Conservation (phyloP, 1,139 yeast genomes). For the Blastobotrys illinoisensis region DNA sequence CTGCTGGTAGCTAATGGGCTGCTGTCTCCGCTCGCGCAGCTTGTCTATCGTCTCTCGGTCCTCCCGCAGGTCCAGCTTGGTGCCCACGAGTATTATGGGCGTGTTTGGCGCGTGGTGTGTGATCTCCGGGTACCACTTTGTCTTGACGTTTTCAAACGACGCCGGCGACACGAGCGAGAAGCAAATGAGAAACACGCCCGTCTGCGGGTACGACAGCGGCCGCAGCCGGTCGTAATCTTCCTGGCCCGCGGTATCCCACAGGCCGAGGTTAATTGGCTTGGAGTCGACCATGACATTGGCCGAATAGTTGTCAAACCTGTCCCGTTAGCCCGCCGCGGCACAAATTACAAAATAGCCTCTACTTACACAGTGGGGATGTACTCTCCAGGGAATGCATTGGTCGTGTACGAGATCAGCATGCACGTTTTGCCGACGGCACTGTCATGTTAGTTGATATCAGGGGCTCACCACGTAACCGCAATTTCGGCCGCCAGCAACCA, state of each 20-base stretch:
- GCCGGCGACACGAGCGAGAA: constrained; percentile 81
- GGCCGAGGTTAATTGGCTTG: constrained; percentile 72
- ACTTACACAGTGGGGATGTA: constrained; percentile 80
- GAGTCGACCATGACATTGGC: constrained; percentile 83
- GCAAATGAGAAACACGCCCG: constrained; percentile 83
- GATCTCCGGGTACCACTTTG: constrained; percentile 83
- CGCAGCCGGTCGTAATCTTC: constrained; percentile 87
- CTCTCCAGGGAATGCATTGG: constrained; percentile 91
- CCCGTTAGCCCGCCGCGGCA: background rate
- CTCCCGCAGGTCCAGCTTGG: constrained; percentile 80
- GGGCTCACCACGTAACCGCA: background rate
- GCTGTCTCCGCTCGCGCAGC: constrained; percentile 54
- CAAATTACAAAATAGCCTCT: background rate
- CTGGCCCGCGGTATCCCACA: constrained; percentile 99
- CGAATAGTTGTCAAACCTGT: constrained; percentile 70
- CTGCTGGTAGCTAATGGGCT: constrained; percentile 58
- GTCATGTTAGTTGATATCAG: constrained; percentile 6
- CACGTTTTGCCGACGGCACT: constrained; percentile 94
- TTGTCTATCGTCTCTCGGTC: constrained; percentile 73
- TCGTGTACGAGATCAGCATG: constrained; percentile 80
- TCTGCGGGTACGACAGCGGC: constrained; percentile 88
- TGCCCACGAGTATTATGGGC: constrained; percentile 75
- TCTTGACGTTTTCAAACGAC: constrained; percentile 66
- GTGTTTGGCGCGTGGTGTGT: constrained; percentile 81
- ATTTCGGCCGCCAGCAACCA: no score